phyloP scores from a whole-genome alignment of 495 filamentous ascomycete species.

The Sporormia fimetaria region DNA sequence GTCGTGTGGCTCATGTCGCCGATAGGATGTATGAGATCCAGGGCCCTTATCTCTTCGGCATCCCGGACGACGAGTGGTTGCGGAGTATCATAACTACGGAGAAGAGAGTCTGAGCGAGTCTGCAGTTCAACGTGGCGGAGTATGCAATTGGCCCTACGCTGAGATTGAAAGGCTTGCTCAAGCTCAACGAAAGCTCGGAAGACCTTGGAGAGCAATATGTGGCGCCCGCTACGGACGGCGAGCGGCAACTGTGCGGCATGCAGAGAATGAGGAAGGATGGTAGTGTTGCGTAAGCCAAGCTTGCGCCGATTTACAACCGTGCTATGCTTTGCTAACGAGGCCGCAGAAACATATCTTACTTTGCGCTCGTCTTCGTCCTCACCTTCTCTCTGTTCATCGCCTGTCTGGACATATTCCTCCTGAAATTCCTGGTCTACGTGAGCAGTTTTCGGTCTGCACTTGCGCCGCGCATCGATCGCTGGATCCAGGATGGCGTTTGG shows the following conservation, averaged over 20 bases:
- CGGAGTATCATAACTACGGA: not conserved
- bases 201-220: too few species aligned
- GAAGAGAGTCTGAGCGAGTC: not conserved
- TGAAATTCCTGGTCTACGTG: conserved; percentile 1
- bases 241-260: not conserved
- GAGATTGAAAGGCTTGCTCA: not conserved
- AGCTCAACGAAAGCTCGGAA: too few species aligned
- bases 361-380: conserved; percentile 2
- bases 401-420: not conserved
- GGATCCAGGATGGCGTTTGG: conserved; percentile 8
- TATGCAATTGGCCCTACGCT: conserved; percentile 1
- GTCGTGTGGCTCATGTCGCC: not conserved
- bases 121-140: not conserved
- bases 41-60: not conserved
- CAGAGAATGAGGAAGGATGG: conserved; percentile 5
- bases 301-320: too few species aligned
- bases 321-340: not conserved
- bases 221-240: not conserved
- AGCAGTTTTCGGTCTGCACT: not conserved
- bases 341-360: conserved; percentile 4
- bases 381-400: not conserved
- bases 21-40: not conserved
- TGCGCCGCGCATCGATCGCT: conserved; percentile 2
- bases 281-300: conserved; percentile 1
- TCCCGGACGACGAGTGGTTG: conserved; percentile 9